These are phyloP conservation scores for Fereydounia khargensis DNA, from an alignment of 1,284 basidiomycete genomes.

Conservation along the genomic window DNA sequence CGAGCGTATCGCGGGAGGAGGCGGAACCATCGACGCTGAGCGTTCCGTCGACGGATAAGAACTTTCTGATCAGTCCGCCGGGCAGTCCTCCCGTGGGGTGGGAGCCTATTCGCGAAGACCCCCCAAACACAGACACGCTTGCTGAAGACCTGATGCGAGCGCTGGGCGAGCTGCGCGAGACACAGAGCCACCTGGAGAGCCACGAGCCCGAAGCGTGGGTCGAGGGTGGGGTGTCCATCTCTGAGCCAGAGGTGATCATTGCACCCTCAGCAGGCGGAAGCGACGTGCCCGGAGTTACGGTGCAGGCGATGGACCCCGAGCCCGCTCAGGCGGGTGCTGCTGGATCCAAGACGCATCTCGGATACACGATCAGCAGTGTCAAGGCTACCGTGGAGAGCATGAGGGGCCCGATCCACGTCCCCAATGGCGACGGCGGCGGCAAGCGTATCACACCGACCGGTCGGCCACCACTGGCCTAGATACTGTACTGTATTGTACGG, in stretches of 20 bases:
- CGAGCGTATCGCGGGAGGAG: slow-evolving; percentile 2
- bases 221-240: slow-evolving; percentile 1
- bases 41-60: slow-evolving; percentile 74
- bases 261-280: slow-evolving; percentile 11
- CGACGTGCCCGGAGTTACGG: slow-evolving; percentile 40
- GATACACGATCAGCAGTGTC: slow-evolving; percentile 45
- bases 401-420: slow-evolving; percentile 16
- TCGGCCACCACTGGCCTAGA: slow-evolving; percentile 39
- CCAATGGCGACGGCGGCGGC: slow-evolving; percentile 1
- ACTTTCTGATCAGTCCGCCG: slow-evolving; percentile 95
- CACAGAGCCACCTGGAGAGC: slow-evolving; percentile 30
- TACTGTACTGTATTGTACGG: too few species aligned
- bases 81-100: slow-evolving; percentile 97
- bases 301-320: slow-evolving; percentile 36
- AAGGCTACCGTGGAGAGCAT: slow-evolving; percentile 51
- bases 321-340: slow-evolving; percentile 2
- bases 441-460: slow-evolving; percentile 41
- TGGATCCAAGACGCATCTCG: slow-evolving; percentile 16
- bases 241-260: slow-evolving; percentile 22
- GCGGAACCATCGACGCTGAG: slow-evolving; percentile 27
- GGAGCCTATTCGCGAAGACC: slow-evolving; percentile 87
- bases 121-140: slow-evolving; percentile 80
- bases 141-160: slow-evolving; percentile 78
- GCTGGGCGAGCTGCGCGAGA: slow-evolving; percentile 42
- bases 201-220: slow-evolving; percentile 23